Evolutionary conservation across 805 yeast species (phyloP), one percentile per base, ranked within the genome.

Genomic region (Tetrapisispora pingtungensis): DNA sequence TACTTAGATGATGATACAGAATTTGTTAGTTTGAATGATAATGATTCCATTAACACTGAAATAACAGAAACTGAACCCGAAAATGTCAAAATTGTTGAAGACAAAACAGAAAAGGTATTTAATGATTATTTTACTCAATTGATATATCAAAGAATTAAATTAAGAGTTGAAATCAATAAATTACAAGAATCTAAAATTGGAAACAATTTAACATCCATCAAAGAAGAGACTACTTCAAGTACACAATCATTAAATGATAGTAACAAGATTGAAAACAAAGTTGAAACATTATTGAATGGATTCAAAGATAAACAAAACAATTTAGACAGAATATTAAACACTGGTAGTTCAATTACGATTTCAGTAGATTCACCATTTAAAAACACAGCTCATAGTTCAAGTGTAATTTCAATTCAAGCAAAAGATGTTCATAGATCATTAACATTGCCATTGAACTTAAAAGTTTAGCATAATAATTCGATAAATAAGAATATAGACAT

Each of bases 401-500:
- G 59, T 43, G 32, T 52, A 17, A 34, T 57, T n/a, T 53, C 59
- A 1, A 40, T 57, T 47, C 53, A 3, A 35, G 44, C 15, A 36
- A 41, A 10, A 37, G 27, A 40, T 19, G 57, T 61, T 3, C 53
- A 45, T 30, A 53, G 66, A 42, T 57, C 64, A 1, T 46, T 60
- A 28, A 61, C 65, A 3, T 42, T 60, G 15, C 66, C 66, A 5
- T 50, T 59, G 10, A 58, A 62, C n/a, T 46, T 61, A 28, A 57
- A 51, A 27, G 51, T 60, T 5, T 59, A 39, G 8, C 8, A 22
- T 22, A 22, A 22, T 22, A n/a, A n/a, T n/a, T n/a, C n/a, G n/a
- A n/a, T n/a, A n/a, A n/a, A n/a, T n/a, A n/a, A n/a, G n/a, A n/a
- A n/a, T n/a, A n/a, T n/a, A n/a, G n/a, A n/a, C n/a, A n/a, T n/a